Evolutionary conservation across 306 rosid genomes (phyloP), one percentile per base, ranked within the genome.

Genomic region (Sesbania bispinosa): DNA sequence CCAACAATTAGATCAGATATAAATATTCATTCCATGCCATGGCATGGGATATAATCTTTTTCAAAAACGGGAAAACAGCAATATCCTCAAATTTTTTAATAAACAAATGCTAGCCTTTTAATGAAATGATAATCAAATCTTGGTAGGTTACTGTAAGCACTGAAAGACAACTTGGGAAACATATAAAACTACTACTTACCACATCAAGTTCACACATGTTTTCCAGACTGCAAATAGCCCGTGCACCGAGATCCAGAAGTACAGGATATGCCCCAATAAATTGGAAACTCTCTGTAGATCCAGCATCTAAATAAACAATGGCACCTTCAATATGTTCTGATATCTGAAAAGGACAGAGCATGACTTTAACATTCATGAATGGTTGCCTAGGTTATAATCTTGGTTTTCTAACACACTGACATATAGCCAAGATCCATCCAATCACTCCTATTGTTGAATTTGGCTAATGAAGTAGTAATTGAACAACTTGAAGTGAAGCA

Each of bases 251-350:
- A 62, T 84, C 87, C 27, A 93, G 84, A 79, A 93, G 83, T 63
- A 85, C 42, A 30, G 96, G 77, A 77, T 80, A 90, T 6, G 97
- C 93, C 73, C 88, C 97, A 24, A 74, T 81, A 79, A 79, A 77
- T 48, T 90, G 98, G 80, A 93, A 93, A 78, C 97, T 90, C 77
- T 93, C 93, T 1, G 88, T 79, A 35, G 85, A 74, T 38, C 98
- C 98, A 64, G 92, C 93, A 85, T 93, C 98, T 47, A 93, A 73
- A 81, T 90, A 90, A 76, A 93, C 77, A 78, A 86, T 39, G 43
- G 89, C 79, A 69, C 85, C 98, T 73, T 88, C 87, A 77, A 93
- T 73, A 74, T 86, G 82, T 79, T 90, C 97, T 21, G 96, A 81
- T 77, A 87, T 85, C 98, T 93, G 80, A 54, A 73, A 43, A 68